phyloP scores from a whole-genome alignment of 371 early-diverging fungal genomes.

The Blakeslea trispora region DNA sequence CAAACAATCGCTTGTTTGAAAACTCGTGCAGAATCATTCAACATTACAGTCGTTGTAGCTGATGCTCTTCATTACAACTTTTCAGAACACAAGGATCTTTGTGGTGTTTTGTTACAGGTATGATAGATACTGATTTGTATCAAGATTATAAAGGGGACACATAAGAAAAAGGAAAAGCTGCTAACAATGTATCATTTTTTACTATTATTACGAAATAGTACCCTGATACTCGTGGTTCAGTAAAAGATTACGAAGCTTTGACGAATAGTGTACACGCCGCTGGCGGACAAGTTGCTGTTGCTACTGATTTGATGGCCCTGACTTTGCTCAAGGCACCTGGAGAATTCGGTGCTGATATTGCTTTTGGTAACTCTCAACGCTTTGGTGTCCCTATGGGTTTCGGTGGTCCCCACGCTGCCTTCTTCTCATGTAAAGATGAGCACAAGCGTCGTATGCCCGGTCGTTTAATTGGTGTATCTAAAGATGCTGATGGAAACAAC shows the following conservation, averaged over 20 bases:
- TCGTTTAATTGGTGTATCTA: slow-evolving; percentile 93
- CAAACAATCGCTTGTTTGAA: slow-evolving; percentile 93
- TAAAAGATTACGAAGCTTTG: slow-evolving; percentile 79
- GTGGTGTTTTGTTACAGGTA: slow-evolving; percentile 90
- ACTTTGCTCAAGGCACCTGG: slow-evolving; percentile 91
- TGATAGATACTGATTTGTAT: slow-evolving; percentile 15
- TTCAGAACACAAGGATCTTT: slow-evolving; percentile 69
- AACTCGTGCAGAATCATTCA: slow-evolving; percentile 93
- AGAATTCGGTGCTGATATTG: slow-evolving; percentile 96
- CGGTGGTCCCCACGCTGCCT: slow-evolving; percentile 99
- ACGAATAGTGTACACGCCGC: slow-evolving; percentile 75
- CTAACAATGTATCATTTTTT: slow-evolving; percentile 3
- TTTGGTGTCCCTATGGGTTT: slow-evolving; percentile 98
- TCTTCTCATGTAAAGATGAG: slow-evolving; percentile 91
- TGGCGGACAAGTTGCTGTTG: slow-evolving; percentile 88
- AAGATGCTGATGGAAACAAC: slow-evolving; percentile 82
- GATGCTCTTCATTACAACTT: slow-evolving; percentile 80
- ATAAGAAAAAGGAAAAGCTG: slow-evolving; percentile 6
- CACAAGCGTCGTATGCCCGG: slow-evolving; percentile 96
- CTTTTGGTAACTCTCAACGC: slow-evolving; percentile 93
- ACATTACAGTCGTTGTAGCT: slow-evolving; percentile 85
- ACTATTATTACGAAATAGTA: slow-evolving; percentile 63
- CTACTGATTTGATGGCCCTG: slow-evolving; percentile 94
- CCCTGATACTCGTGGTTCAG: slow-evolving; percentile 87
- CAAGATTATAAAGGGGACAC: neutral